Conservation (phyloP, 192 early-diverging fungal genomes). For the Podila minutissima region DNA sequence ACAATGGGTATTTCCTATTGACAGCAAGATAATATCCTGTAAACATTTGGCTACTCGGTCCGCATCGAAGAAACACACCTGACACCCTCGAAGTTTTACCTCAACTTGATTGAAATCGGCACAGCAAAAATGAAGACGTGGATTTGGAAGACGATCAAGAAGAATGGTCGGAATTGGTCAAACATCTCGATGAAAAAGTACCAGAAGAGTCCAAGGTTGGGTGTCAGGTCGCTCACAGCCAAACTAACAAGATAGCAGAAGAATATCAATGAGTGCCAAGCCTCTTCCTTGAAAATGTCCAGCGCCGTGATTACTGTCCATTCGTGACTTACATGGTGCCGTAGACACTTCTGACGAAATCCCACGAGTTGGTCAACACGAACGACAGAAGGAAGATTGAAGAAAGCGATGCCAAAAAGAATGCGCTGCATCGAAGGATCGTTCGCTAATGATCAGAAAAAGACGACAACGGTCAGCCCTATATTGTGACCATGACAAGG, state of each 20-base stretch:
- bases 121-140: constrained; percentile 90
- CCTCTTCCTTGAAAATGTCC: too few species aligned
- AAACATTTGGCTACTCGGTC: background rate
- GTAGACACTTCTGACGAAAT: constrained; percentile 73
- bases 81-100: constrained; percentile 50
- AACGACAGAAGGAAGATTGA: constrained; percentile 68
- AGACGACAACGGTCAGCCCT: background rate
- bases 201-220: constrained; percentile 97
- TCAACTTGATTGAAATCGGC: constrained; percentile 83
- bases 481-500: too few species aligned
- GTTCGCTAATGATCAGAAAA: constrained; percentile 9
- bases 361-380: constrained; percentile 72
- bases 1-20: constrained; percentile 79
- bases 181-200: constrained; percentile 99
- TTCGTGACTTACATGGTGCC: constrained; percentile 71
- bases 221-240: constrained; percentile 88
- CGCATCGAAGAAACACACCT: too few species aligned
- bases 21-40: background rate
- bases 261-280: background rate
- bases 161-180: constrained; percentile 97
- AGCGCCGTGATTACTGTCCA: background rate
- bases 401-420: constrained; percentile 54
- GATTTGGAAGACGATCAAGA: constrained; percentile 93
- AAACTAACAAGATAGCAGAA: constrained; percentile 53
- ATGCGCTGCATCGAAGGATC: constrained; percentile 9